Evolutionary conservation across 305 asterid genomes (phyloP).

Genomic region (Salvia sclarea): DNA sequence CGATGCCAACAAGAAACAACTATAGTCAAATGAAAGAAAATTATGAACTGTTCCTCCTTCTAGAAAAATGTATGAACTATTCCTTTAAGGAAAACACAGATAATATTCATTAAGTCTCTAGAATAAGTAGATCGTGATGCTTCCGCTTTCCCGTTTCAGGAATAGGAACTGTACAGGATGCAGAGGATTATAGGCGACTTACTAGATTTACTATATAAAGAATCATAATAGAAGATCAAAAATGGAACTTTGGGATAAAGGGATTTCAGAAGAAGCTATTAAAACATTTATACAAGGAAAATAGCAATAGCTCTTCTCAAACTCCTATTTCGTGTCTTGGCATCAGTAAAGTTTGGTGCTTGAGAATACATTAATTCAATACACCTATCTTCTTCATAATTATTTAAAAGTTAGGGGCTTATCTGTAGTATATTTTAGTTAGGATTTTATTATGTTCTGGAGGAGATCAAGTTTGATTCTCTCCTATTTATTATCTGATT

Average conservation of each 20-base stretch:
- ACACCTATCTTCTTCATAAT: neutral
- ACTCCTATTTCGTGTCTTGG: neutral
- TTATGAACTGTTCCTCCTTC: neutral
- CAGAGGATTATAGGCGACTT: neutral
- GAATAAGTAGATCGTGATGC: neutral
- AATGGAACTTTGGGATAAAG: neutral
- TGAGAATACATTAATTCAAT: neutral
- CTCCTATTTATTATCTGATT: too few species aligned
- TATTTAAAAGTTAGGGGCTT: too few species aligned
- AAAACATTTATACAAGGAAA: neutral
- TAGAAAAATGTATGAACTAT: neutral
- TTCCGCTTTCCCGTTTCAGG: neutral
- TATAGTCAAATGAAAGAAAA: slow-evolving; percentile 10
- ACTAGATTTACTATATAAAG: neutral
- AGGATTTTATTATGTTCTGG: too few species aligned
- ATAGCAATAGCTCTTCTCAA: neutral
- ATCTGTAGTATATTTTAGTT: too few species aligned
- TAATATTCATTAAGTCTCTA: neutral
- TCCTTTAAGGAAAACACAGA: neutral
- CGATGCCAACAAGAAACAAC: slow-evolving; percentile 4
- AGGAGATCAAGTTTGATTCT: too few species aligned
- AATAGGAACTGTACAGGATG: neutral
- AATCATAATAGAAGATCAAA: neutral
- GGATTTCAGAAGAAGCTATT: neutral
- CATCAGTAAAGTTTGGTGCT: slow-evolving; percentile 7